Evolutionary conservation across 2,329 filamentous ascomycete species (phyloP).

Genomic region (Hymenotorrendiella dingleyae): DNA sequence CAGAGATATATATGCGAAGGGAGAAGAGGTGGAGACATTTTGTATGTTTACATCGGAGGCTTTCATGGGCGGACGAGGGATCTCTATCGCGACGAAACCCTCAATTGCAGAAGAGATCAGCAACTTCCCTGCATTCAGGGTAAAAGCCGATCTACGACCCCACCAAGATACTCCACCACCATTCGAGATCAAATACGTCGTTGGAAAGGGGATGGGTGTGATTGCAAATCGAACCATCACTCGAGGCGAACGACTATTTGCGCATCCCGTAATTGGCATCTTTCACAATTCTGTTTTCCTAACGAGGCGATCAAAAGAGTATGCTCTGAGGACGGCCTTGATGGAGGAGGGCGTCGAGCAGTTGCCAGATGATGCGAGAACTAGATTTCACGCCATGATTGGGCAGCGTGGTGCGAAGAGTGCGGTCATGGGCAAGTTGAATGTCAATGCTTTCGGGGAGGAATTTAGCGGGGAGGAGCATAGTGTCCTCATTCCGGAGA

Average conservation of each 20-base stretch:
- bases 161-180: conserved; percentile 3
- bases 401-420: conserved; percentile 8
- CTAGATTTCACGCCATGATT: conserved; percentile 10
- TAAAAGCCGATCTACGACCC: not conserved
- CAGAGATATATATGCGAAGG: not conserved
- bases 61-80: conserved; percentile 11
- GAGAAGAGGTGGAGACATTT: conserved; percentile 1
- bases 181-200: conserved; percentile 9
- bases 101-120: conserved; percentile 11
- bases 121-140: conserved; percentile 7
- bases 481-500: conserved; percentile 7
- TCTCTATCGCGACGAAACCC: conserved; percentile 16
- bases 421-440: conserved; percentile 15
- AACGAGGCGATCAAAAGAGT: not conserved
- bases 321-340: conserved; percentile 5
- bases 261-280: conserved; percentile 14
- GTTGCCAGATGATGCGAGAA: conserved; percentile 8
- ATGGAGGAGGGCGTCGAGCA: conserved; percentile 11
- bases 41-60: conserved; percentile 11
- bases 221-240: conserved; percentile 17
- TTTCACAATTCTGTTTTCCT: conserved; percentile 15
- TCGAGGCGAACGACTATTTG: conserved; percentile 14
- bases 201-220: conserved; percentile 16
- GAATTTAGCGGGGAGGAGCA: conserved; percentile 11
- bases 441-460: conserved; percentile 20